Evolutionary conservation across 1,284 basidiomycete genomes (phyloP), one percentile per base, ranked within the genome.

Genomic region (Tilletia caries): DNA sequence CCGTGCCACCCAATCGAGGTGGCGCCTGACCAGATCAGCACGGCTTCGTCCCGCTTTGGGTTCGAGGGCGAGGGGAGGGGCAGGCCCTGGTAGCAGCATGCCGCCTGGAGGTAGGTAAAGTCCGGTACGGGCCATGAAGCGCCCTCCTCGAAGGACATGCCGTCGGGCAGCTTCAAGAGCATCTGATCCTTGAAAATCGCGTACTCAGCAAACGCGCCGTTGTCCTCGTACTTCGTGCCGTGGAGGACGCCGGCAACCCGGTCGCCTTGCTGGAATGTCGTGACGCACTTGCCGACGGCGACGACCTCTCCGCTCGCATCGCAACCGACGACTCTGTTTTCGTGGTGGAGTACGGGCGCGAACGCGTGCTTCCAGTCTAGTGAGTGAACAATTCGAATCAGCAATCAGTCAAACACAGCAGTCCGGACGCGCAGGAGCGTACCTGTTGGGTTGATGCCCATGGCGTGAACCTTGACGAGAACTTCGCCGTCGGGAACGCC

Each of bases 361-460:
- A 29, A 50, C 1, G 66, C 15, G 13, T 52, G 44, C 50, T 54
- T 58, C 34, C 52, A 43, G 18, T 62, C 58, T 62, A 5, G n/a
- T n/a, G n/a, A n/a, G n/a, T n/a, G n/a, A n/a, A n/a, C n/a, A n/a
- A n/a, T n/a, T n/a, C n/a, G n/a, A n/a, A n/a, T n/a, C n/a, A n/a
- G n/a, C n/a, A n/a, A n/a, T n/a, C n/a, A n/a, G n/a, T n/a, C n/a
- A n/a, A n/a, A n/a, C n/a, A n/a, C n/a, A n/a, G n/a, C n/a, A n/a
- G n/a, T n/a, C n/a, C n/a, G n/a, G n/a, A n/a, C 62, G n/a, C n/a
- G n/a, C n/a, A n/a, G n/a, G 65, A 3, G 23, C 66, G 54, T 23
- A 67, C 66, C 66, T 18, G 66, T 67, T 32, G 66, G 66, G 33
- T 67, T 67, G 46, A 67, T 67, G 20, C 52, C 66, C 27, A 67